Evolutionary conservation across 1,284 basidiomycete species (phyloP).

Genomic region (Microstroma glucosiphilum): DNA sequence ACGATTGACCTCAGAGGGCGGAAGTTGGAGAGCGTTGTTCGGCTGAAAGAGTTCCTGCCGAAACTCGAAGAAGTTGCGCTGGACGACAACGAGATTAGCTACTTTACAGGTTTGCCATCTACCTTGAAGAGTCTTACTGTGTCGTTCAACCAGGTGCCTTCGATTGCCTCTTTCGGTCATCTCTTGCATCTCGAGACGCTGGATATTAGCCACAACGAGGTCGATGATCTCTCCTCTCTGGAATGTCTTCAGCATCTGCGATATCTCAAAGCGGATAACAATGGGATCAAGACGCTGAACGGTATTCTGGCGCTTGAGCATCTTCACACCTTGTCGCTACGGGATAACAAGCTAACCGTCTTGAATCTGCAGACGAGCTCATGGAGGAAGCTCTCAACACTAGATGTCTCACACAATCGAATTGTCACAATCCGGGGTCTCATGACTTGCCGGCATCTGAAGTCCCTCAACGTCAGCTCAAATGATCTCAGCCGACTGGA

Average conservation of each 20-base stretch:
- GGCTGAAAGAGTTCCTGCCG: slow-evolving; percentile 90
- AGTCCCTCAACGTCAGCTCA: slow-evolving; percentile 72
- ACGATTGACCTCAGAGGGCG: slow-evolving; percentile 72
- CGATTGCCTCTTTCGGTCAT: slow-evolving; percentile 79
- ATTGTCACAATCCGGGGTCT: slow-evolving; percentile 52
- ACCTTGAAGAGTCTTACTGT: slow-evolving; percentile 32
- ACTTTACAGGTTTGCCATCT: slow-evolving; percentile 40
- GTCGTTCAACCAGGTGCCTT: slow-evolving; percentile 55
- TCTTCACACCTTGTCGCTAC: slow-evolving; percentile 74
- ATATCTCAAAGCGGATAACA: slow-evolving; percentile 80
- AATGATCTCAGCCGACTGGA: slow-evolving; percentile 64
- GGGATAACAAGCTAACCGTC: slow-evolving; percentile 66
- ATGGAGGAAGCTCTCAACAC: slow-evolving; percentile 61
- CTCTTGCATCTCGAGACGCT: slow-evolving; percentile 77
- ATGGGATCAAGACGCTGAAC: slow-evolving; percentile 73
- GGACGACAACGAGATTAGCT: slow-evolving; percentile 51
- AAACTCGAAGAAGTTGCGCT: slow-evolving; percentile 70
- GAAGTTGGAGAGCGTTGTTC: slow-evolving; percentile 77
- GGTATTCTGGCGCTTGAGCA: slow-evolving; percentile 45
- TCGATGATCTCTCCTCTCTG: slow-evolving; percentile 59
- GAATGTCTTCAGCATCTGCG: slow-evolving; percentile 60
- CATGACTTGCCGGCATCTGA: slow-evolving; percentile 54
- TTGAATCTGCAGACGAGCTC: slow-evolving; percentile 56
- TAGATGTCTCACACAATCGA: slow-evolving; percentile 74
- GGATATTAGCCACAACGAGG: slow-evolving; percentile 82